phyloP scores from a whole-genome alignment of 176 grass and related monocot species.

The Secale cereale region DNA sequence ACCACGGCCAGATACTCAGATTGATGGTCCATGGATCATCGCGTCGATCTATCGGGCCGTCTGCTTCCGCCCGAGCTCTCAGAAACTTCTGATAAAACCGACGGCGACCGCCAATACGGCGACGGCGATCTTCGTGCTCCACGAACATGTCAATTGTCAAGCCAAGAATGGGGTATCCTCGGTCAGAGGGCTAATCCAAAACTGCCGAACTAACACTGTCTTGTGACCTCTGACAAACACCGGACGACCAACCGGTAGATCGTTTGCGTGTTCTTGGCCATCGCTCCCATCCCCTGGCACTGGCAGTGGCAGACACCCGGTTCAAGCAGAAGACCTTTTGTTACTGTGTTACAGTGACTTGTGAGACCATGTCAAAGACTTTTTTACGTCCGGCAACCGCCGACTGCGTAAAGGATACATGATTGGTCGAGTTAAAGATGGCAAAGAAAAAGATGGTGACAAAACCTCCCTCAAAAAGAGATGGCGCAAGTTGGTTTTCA shows the following conservation, averaged over 20 bases:
- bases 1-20: background rate
- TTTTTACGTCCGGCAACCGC: conserved; percentile 32
- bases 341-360: background rate
- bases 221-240: background rate
- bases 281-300: too few relatives aligned
- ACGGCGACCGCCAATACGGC: too few relatives aligned
- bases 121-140: background rate
- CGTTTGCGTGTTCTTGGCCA: too few relatives aligned
- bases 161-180: background rate
- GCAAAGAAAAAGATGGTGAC: background rate
- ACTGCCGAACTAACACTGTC: background rate
- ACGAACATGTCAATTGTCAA: background rate
- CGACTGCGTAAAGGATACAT: background rate
- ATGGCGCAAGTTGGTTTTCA: background rate
- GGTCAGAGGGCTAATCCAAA: background rate
- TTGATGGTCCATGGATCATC: background rate
- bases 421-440: background rate
- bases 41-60: background rate
- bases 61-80: too few relatives aligned
- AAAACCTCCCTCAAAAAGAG: too few relatives aligned
- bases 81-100: background rate
- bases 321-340: background rate
- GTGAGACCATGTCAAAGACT: background rate
- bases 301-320: too few relatives aligned
- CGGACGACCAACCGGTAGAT: background rate